Base-by-base conservation (phyloP, 2,329 filamentous ascomycete genomes). In the Penicillium sp. region DNA sequence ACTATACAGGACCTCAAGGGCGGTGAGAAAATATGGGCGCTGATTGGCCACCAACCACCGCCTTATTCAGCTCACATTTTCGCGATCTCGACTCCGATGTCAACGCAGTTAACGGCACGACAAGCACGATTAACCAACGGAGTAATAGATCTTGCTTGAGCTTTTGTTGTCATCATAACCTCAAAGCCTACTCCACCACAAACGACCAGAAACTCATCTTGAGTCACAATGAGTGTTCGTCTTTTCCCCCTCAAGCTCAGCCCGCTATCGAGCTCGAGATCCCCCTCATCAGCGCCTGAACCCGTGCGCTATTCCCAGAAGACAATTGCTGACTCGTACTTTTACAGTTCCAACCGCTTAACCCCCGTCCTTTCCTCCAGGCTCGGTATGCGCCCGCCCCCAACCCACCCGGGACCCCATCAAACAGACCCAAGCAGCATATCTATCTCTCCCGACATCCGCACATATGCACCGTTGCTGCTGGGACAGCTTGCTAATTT, bases 341-440 rank as follows among this genome's bases (percentile, higher is more conserved):
- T 26, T n/a, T 50, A 31, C 43, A 84, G 81, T 94, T 95, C 75
- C 84, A 94, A 70, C 93, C 93, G 57, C 78, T 97, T 66, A 98
- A 98, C 79, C 93, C 93, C 67, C 88, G 91, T 71, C 93, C 93
- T 38, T 89, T 96, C 80, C 85, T 98, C 68, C 89, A 96, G 76
- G 84, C 84, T 67, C 83, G 96, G 83, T 88, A 82, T 64, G 83
- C 79, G 55, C 50, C 38, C 52, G 43, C 19, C n/a, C 39, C 33
- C 31, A 33, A 42, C 21, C 31, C 6, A 39, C 38, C 41, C 13
- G 9, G 17, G 5, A 35, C 31, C 45, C 39, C n/a, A 29, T 42
- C 31, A 37, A 44, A 40, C 46, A 37, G 22, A 5, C 26, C 19
- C 26, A 22, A 32, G 41, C 46, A 43, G 39, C 39, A 31, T n/a